A percentile compares a stretch with the other conserved stretches of the same genome.
phyloP scores from a whole-genome alignment of 2,329 filamentous ascomycete species.

The Diaporthe sp. region DNA sequence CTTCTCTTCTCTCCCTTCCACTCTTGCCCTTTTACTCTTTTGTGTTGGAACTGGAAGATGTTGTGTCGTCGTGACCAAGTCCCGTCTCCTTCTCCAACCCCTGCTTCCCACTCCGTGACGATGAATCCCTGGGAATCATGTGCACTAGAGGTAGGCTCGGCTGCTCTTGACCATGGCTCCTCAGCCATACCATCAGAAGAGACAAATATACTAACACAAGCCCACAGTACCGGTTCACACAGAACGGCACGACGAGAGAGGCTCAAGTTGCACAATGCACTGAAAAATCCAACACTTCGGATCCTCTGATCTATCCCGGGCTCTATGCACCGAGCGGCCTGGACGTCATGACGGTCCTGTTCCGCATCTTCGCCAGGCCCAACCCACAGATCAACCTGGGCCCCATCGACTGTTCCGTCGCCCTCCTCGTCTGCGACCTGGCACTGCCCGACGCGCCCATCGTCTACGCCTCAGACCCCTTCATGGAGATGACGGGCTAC shows the following conservation, averaged over 20 bases:
- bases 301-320: slow-evolving; percentile 68
- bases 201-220: slow-evolving; percentile 10
- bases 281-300: slow-evolving; percentile 44
- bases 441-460: slow-evolving; percentile 81
- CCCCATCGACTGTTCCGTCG: slow-evolving; percentile 85
- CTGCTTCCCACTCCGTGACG: slow-evolving; percentile 24
- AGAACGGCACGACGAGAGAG: slow-evolving; percentile 10
- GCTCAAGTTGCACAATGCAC: slow-evolving; percentile 39
- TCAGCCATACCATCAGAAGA: not conserved
- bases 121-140: slow-evolving; percentile 54
- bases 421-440: slow-evolving; percentile 86
- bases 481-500: slow-evolving; percentile 85
- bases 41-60: not conserved
- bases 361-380: slow-evolving; percentile 77
- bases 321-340: slow-evolving; percentile 68
- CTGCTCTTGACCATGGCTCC: not conserved
- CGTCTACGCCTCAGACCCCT: slow-evolving; percentile 86
- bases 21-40: no score
- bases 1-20: not conserved
- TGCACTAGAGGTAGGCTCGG: slow-evolving; percentile 52
- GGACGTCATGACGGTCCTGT: slow-evolving; percentile 69
- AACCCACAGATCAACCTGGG: slow-evolving; percentile 85
- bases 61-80: not conserved
- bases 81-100: not conserved
- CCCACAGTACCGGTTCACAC: slow-evolving; percentile 40